These are phyloP conservation scores for Cytospora mali DNA, from an alignment of 2,329 filamentous ascomycete species.

Conservation along the genomic window DNA sequence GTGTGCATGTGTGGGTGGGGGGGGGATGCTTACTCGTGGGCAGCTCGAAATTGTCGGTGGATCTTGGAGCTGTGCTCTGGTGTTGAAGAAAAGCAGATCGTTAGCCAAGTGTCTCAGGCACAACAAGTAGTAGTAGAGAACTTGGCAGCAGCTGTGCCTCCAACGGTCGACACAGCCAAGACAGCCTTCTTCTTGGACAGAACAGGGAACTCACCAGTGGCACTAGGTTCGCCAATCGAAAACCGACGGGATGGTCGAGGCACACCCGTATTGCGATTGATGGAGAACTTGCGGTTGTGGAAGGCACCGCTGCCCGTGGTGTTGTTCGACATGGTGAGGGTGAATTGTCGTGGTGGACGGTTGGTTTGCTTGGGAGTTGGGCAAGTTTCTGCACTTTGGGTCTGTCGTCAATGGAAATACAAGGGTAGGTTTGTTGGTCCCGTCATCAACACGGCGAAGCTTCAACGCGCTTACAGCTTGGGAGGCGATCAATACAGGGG, in stretches of 20 bases:
- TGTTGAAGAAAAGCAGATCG: neutral
- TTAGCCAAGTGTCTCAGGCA: slow-evolving; percentile 10
- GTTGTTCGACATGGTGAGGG: slow-evolving; percentile 23
- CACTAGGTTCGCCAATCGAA: slow-evolving; percentile 59
- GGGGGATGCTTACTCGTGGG: slow-evolving; percentile 62
- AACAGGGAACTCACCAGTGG: slow-evolving; percentile 51
- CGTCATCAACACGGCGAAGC: neutral
- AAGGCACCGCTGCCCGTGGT: slow-evolving; percentile 45
- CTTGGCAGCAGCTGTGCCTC: slow-evolving; percentile 4
- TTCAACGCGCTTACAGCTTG: neutral
- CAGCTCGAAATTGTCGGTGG: slow-evolving; percentile 85
- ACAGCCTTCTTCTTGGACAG: slow-evolving; percentile 14
- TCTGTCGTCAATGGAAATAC: slow-evolving; percentile 7
- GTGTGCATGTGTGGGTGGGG: neutral
- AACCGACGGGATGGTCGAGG: slow-evolving; percentile 60
- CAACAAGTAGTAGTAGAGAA: too few relatives aligned
- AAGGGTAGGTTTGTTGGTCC: neutral
- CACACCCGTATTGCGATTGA: slow-evolving; percentile 66
- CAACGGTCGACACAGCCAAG: slow-evolving; percentile 27
- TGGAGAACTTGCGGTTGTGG: slow-evolving; percentile 63
- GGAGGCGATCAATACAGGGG: too few relatives aligned
- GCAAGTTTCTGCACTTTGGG: slow-evolving; percentile 9
- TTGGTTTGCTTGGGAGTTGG: slow-evolving; percentile 1
- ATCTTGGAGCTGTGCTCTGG: slow-evolving; percentile 80
- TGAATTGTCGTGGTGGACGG: neutral